These are phyloP conservation scores for Colletotrichum sojae DNA, from an alignment of 2,329 filamentous ascomycete genomes.

Conservation along the genomic window DNA sequence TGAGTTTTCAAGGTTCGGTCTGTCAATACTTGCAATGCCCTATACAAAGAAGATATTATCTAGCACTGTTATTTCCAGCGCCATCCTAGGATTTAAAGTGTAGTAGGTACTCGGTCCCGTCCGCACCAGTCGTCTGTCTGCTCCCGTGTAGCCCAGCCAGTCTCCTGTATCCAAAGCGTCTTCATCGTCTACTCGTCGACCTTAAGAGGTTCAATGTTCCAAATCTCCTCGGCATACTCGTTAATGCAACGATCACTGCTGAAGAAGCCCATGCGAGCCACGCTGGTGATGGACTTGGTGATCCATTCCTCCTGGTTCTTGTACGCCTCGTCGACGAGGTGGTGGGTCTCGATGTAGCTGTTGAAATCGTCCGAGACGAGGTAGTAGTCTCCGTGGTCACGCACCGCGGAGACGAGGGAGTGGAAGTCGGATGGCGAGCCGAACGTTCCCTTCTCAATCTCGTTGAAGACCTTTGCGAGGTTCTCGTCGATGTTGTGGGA, in stretches of 20 bases:
- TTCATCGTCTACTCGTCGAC: constrained; percentile 51
- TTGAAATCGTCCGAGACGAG: constrained; percentile 98
- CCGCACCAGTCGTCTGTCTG: constrained; percentile 9
- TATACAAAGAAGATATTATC: constrained; percentile 39
- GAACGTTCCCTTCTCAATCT: constrained; percentile 85
- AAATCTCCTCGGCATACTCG: constrained; percentile 97
- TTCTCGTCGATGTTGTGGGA: constrained; percentile 82
- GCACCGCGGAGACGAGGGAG: constrained; percentile 87
- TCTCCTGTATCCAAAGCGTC: constrained; percentile 13
- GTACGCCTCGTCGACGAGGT: constrained; percentile 92
- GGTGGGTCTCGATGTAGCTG: constrained; percentile 92
- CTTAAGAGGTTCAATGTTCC: constrained; percentile 90
- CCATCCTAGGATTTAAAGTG: constrained; percentile 17
- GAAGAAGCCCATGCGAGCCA: constrained; percentile 98
- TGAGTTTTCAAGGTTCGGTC: neutral
- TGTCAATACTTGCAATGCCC: constrained; percentile 15
- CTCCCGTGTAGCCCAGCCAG: neutral
- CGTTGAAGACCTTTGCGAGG: constrained; percentile 85
- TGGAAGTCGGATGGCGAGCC: constrained; percentile 84
- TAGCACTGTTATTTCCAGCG: constrained; percentile 32
- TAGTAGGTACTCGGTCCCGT: constrained; percentile 29
- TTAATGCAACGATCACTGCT: constrained; percentile 95
- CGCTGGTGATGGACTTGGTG: constrained; percentile 88
- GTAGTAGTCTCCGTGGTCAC: constrained; percentile 97
- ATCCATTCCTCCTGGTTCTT: constrained; percentile 94